Evolutionary conservation across 2,329 filamentous ascomycete genomes (phyloP), one percentile per base, ranked within the genome.

Genomic region (Zymoseptoria tritici): DNA sequence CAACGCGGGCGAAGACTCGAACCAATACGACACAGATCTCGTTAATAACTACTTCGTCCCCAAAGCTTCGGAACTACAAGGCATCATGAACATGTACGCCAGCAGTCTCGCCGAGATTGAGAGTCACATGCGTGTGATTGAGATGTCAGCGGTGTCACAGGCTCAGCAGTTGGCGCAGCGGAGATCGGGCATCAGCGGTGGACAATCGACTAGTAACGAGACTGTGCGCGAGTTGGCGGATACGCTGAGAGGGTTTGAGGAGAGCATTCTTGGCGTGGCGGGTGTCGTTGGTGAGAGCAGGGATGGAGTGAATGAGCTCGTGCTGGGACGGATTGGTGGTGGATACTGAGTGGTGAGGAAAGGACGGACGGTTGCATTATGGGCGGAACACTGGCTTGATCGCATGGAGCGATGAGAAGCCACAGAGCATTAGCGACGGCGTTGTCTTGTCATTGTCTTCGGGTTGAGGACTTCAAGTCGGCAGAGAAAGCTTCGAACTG

Each of bases 251-350:
- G 77, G 75, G 9, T 80, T 81, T 59, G 79, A 81, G 64, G 72
- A 72, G n/a, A 78, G 77, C 8, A 79, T 81, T 60, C 56, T 80
- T 50, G 72, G 74, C n/a, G 77, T 77, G 7, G 79, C 79, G 19
- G 75, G 74, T 62, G 73, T 74, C 62, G 77, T 81, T 16, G 79
- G 79, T 52, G 72, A 74, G 60, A 77, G 76, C 57, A 73, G 78
- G 65, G 79, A 80, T 60, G 74, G 76, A 42, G 77, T 80, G 24
- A 76, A 76, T 55, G 75, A 77, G 68, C 69, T 79, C 49, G 67
- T 70, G 26, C 55, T 75, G 31, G 73, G 71, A 11, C 61, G 67
- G 51, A 22, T 69, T 51, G 65, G 67, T 51, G 57, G 56, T 59
- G 36, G 60, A 57, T 36, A 46, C 36, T 46, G 36, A 46, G 13